phyloP scores from a whole-genome alignment of 495 filamentous ascomycete species.

The Neurospora tetrasperma region DNA sequence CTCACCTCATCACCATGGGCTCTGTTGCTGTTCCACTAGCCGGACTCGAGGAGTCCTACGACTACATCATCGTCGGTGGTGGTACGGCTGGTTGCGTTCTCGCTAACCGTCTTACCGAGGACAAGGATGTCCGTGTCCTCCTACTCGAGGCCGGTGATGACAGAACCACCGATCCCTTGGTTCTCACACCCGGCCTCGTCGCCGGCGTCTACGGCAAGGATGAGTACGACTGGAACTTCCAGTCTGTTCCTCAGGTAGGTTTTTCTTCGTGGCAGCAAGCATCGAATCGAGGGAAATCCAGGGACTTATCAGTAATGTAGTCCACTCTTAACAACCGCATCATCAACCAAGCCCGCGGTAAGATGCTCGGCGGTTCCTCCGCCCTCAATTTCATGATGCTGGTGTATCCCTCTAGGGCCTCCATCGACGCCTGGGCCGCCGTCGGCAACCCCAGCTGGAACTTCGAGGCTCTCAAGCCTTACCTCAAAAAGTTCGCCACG shows the following conservation, averaged over 20 bases:
- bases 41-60: slow-evolving; percentile 37
- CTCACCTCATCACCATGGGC: neutral
- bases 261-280: neutral
- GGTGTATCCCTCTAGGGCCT: slow-evolving; percentile 32
- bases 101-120: slow-evolving; percentile 46
- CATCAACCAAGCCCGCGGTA: slow-evolving; percentile 37
- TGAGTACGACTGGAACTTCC: slow-evolving; percentile 47
- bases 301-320: slow-evolving; percentile 11
- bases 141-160: slow-evolving; percentile 48
- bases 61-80: slow-evolving; percentile 80
- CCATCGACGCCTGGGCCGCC: slow-evolving; percentile 43
- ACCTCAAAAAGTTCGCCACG: slow-evolving; percentile 35
- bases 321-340: slow-evolving; percentile 22
- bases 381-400: slow-evolving; percentile 45
- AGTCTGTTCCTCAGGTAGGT: slow-evolving; percentile 38
- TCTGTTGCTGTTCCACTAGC: neutral
- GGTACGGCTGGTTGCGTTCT: slow-evolving; percentile 85
- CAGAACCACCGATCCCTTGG: slow-evolving; percentile 33
- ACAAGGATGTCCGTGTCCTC: slow-evolving; percentile 30
- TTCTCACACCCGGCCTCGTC: slow-evolving; percentile 38
- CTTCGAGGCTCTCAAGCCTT: slow-evolving; percentile 39
- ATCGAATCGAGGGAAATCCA: neutral
- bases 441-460: slow-evolving; percentile 46
- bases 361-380: slow-evolving; percentile 46
- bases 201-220: slow-evolving; percentile 35